Evolutionary conservation across 352 stramenopile genomes (phyloP).

Genomic region (Pythium rhizo-oryzae): DNA sequence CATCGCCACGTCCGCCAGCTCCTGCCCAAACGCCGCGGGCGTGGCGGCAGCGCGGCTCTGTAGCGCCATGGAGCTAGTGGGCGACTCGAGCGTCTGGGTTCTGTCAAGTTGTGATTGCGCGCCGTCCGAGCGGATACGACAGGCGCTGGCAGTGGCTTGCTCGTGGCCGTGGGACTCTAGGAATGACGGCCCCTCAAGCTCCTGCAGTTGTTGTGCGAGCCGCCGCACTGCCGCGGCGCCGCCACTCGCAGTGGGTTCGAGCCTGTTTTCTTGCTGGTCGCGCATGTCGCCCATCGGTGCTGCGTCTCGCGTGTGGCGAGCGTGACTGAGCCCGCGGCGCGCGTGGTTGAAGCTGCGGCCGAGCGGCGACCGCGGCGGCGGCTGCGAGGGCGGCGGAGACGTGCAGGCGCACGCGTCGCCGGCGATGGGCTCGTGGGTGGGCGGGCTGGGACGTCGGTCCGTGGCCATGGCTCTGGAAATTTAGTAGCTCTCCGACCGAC

Average conservation of each 20-base stretch:
- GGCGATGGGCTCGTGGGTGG: background rate
- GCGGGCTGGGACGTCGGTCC: conserved; percentile 7
- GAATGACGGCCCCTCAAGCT: conserved; percentile 7
- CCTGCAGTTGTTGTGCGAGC: conserved; percentile 14
- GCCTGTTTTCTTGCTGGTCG: conserved; percentile 18
- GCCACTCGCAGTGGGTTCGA: background rate
- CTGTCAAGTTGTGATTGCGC: conserved; percentile 5
- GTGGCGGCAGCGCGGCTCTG: background rate
- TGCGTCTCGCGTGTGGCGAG: conserved; percentile 18
- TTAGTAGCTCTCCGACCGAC: background rate
- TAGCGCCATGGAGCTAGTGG: conserved; percentile 9
- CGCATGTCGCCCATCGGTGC: conserved; percentile 14
- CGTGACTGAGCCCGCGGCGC: background rate
- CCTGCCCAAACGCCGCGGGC: background rate
- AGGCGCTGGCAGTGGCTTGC: background rate
- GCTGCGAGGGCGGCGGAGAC: background rate
- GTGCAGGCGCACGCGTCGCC: background rate
- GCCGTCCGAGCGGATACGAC: background rate
- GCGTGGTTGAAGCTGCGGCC: conserved; percentile 17
- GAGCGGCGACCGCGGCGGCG: background rate
- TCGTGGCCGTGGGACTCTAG: background rate
- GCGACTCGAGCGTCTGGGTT: conserved; percentile 28
- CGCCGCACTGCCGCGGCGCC: background rate
- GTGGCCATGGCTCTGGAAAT: conserved; percentile 8
- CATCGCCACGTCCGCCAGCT: conserved; percentile 6